phyloP scores from a whole-genome alignment of 2,329 filamentous ascomycete species.

The Phyllosticta capitalensis region DNA sequence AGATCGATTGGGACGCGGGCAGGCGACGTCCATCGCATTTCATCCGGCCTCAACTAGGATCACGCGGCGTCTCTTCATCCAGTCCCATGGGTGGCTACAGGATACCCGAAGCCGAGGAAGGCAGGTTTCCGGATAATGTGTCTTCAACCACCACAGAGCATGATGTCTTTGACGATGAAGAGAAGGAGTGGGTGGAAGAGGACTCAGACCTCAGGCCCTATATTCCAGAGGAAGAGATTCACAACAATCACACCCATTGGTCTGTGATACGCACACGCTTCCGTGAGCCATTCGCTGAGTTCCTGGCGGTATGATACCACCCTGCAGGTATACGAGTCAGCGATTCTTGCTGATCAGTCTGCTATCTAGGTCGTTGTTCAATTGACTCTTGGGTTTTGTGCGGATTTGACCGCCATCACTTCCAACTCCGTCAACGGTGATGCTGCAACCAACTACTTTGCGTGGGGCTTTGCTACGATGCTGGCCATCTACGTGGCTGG shows the following conservation, averaged over 20 bases:
- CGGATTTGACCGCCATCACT: constrained; percentile 40
- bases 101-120: not conserved
- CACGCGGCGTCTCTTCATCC: not conserved
- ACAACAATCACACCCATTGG: constrained; percentile 37
- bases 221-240: constrained; percentile 38
- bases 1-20: not conserved
- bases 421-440: constrained; percentile 32
- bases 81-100: not conserved
- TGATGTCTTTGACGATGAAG: constrained; percentile 17
- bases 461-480: constrained; percentile 49
- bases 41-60: not conserved
- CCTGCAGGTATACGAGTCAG: too few relatives aligned
- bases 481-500: constrained; percentile 38
- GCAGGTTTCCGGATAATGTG: constrained; percentile 16
- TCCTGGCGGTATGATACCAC: constrained; percentile 34
- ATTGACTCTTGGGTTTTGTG: constrained; percentile 38
- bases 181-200: constrained; percentile 32
- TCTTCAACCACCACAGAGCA: constrained; percentile 20
- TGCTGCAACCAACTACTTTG: constrained; percentile 23
- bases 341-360: not conserved
- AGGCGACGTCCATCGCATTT: not conserved
- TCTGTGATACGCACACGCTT: constrained; percentile 41
- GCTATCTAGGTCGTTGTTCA: constrained; percentile 1
- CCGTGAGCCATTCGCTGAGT: constrained; percentile 45
- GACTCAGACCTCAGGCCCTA: constrained; percentile 35